Percentiles rank a stretch among this genome's conserved stretches.
Conservation (phyloP, 129 eudicot species). For the Ambrosia trifida region DNA sequence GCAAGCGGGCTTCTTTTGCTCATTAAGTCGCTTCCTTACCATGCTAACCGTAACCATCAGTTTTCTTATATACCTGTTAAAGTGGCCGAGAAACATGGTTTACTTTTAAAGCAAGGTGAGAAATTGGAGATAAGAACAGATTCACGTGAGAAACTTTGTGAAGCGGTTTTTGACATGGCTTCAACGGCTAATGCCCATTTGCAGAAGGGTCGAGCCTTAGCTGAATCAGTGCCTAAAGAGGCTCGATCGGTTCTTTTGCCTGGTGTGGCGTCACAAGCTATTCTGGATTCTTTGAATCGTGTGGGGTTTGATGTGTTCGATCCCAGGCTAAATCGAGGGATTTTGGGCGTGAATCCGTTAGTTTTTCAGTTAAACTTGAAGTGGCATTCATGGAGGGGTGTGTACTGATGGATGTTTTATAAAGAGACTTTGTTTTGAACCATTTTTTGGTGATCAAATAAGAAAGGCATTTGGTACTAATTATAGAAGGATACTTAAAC, state of each 20-base stretch:
- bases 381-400: slow-evolving; percentile 84
- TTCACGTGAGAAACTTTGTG: slow-evolving; percentile 62
- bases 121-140: slow-evolving; percentile 54
- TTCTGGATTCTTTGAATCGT: slow-evolving; percentile 58
- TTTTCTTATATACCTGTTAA: slow-evolving; percentile 74
- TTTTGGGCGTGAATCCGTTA: slow-evolving; percentile 74
- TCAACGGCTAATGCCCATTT: slow-evolving; percentile 83
- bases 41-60: slow-evolving; percentile 59
- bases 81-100: slow-evolving; percentile 75
- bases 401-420: slow-evolving; percentile 36
- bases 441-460: slow-evolving; percentile 27
- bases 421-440: neutral
- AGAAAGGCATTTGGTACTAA: slow-evolving; percentile 23
- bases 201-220: slow-evolving; percentile 72
- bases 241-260: slow-evolving; percentile 79
- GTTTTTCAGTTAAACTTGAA: slow-evolving; percentile 79
- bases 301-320: slow-evolving; percentile 86
- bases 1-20: slow-evolving; percentile 88
- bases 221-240: slow-evolving; percentile 69
- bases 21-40: slow-evolving; percentile 80
- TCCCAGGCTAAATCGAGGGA: slow-evolving; percentile 62
- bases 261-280: slow-evolving; percentile 73
- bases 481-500: neutral
- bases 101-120: slow-evolving; percentile 58
- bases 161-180: slow-evolving; percentile 88